Evolutionary conservation across 1,284 basidiomycete genomes (phyloP).

Genomic region (Heterobasidion parviporum): DNA sequence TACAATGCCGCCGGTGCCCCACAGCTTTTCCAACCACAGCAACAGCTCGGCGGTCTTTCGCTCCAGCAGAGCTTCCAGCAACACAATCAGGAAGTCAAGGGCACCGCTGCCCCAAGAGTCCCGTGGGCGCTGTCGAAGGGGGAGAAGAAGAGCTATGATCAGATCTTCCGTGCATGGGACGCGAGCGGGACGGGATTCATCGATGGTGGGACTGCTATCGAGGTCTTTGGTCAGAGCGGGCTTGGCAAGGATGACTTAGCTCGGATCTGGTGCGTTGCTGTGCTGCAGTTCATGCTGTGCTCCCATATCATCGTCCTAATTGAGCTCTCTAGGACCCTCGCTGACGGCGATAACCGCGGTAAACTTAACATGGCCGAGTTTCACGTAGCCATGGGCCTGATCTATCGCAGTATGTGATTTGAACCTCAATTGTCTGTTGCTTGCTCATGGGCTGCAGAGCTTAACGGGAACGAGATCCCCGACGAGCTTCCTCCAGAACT

Average conservation of each 20-base stretch:
- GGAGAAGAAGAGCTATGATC: conserved; percentile 96
- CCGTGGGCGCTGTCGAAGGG: conserved; percentile 86
- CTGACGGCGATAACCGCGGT: conserved; percentile 86
- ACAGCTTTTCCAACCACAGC: conserved; percentile 60
- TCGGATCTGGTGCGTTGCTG: conserved; percentile 75
- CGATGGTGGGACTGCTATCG: conserved; percentile 76
- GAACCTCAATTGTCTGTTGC: neutral
- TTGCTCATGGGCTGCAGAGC: conserved; percentile 36
- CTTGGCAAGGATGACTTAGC: conserved; percentile 87
- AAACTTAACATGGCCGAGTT: conserved; percentile 96
- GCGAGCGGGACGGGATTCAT: conserved; percentile 80
- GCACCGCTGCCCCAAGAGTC: conserved; percentile 66
- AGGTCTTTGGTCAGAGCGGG: conserved; percentile 95
- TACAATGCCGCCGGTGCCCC: conserved; percentile 55
- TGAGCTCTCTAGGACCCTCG: conserved; percentile 59
- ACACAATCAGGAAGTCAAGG: conserved; percentile 67
- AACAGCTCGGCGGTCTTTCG: conserved; percentile 39
- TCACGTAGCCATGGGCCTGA: conserved; percentile 97
- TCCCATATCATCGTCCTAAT: neutral
- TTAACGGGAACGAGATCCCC: conserved; percentile 92
- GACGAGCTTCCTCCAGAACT: conserved; percentile 85
- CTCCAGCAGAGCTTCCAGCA: conserved; percentile 77
- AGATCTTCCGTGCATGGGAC: conserved; percentile 97
- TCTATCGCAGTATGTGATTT: conserved; percentile 77
- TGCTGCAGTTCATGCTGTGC: neutral